Evolutionary conservation across 1,284 basidiomycete genomes (phyloP).

Genomic region (Phaffia rhodozyma): DNA sequence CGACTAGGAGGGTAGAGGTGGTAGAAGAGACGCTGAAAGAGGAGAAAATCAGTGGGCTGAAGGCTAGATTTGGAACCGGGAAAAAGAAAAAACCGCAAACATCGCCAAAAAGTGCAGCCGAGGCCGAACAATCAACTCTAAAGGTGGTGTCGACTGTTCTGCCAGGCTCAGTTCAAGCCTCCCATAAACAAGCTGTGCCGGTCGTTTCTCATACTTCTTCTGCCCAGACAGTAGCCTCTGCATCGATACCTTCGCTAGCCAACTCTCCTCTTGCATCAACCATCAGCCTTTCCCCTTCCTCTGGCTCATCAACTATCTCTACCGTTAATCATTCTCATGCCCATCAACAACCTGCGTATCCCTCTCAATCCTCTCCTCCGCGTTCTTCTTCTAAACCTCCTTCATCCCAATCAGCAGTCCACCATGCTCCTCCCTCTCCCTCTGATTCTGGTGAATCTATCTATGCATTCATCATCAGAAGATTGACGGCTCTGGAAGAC

Average conservation of each 20-base stretch:
- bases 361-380: too few relatives aligned
- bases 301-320: neutral
- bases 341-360: too few relatives aligned
- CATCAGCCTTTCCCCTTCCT: neutral
- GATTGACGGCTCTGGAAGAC: constrained; percentile 68
- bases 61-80: too few relatives aligned
- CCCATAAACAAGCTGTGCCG: too few relatives aligned
- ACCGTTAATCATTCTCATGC: neutral
- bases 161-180: too few relatives aligned
- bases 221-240: too few relatives aligned
- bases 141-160: too few relatives aligned
- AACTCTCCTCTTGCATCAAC: neutral
- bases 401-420: neutral
- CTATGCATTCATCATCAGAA: constrained; percentile 91
- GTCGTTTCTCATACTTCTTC: neutral
- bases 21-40: neutral
- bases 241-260: neutral
- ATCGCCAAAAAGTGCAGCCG: too few relatives aligned
- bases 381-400: too few relatives aligned
- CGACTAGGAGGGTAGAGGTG: constrained; percentile 18
- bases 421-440: constrained; percentile 21
- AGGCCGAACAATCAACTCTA: too few relatives aligned
- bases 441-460: constrained; percentile 74
- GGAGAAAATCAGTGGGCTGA: neutral
- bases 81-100: too few relatives aligned